A percentile compares a stretch with the other conserved stretches of the same genome.
Conservation (phyloP, 495 filamentous ascomycete species). For the Xylaria scruposa region DNA sequence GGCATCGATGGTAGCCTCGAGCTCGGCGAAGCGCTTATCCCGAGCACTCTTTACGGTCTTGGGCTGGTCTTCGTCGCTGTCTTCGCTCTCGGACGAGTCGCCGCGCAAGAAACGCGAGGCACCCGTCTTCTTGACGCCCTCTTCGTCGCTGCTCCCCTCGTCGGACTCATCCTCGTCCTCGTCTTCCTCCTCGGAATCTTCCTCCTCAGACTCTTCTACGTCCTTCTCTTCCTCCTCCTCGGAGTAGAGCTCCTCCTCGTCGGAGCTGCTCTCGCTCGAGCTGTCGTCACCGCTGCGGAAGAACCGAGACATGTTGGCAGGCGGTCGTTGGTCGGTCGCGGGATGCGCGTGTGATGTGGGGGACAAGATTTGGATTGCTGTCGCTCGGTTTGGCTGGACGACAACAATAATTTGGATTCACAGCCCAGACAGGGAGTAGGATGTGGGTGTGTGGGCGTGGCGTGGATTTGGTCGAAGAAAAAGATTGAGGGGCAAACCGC, state of each 20-base stretch:
- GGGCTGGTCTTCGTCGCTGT: conserved; percentile 81
- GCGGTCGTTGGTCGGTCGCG: conserved; percentile 5
- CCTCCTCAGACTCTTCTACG: conserved; percentile 55
- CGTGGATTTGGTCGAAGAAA: conserved; percentile 16
- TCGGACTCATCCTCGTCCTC: conserved; percentile 61
- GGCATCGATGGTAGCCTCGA: conserved; percentile 83
- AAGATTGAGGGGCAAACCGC: conserved; percentile 39
- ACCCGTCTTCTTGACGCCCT: conserved; percentile 66
- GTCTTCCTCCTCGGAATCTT: conserved; percentile 48
- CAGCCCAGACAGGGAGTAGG: conserved; percentile 3
- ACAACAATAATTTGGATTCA: conserved; percentile 8
- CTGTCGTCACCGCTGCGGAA: conserved; percentile 93
- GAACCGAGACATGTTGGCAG: conserved; percentile 84
- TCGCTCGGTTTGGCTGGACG: conserved; percentile 13
- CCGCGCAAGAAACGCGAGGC: conserved; percentile 82
- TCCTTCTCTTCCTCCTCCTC: conserved; percentile 67
- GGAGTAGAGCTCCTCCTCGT: conserved; percentile 90
- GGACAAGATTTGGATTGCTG: not conserved
- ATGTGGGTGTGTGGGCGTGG: conserved; percentile 19
- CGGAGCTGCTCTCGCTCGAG: conserved; percentile 79
- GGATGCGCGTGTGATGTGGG: not conserved
- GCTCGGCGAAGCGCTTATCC: conserved; percentile 93
- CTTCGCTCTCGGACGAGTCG: conserved; percentile 75
- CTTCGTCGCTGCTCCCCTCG: conserved; percentile 69
- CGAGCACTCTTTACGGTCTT: conserved; percentile 93